Evolutionary conservation across 305 asterid species (phyloP), one percentile per base, ranked within the genome.

Genomic region (Fraxinus sp.): DNA sequence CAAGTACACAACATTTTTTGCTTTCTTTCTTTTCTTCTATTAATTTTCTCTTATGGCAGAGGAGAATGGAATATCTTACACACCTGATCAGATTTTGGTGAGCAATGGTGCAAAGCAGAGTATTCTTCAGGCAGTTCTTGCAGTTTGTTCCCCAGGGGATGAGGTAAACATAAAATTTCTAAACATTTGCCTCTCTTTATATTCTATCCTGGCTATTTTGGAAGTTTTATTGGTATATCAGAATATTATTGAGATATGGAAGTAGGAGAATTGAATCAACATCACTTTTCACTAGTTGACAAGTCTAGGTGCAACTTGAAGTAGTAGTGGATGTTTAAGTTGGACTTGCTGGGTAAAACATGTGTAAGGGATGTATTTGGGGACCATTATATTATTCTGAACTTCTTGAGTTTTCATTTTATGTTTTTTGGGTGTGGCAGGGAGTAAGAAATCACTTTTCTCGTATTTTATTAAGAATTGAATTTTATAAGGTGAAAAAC

Each of bases 11-110:
- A 59, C 87, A 7, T 9, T 4, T 79, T 37, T 24, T 28, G 13
- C 74, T 68, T 28, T 11, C 36, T 68, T 35, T 82, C 28, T 57
- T 83, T 16, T 72, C 8, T 30, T 71, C 7, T 41, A 75, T 68
- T 73, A 62, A 74, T 35, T 73, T 82, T 81, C 52, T 79, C 79
- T 8, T 26, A 64, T 79, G 83, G 78, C 88, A 96, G 99, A 93
- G 97, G 99, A 96, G 88, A 96, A 96, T 35, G 94, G 94, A 72
- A 35, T 96, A 85, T 87, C 92, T 44, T 96, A 92, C 87, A 87
- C 92, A 14, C 97, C 98, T 36, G 98, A 94, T 81, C 95, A 96
- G 89, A 89, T 96, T 86, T 79, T 96, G 92, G 98, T 96, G 72
- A 94, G 99, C 82, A 96, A 96, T 86, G 94, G 92, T 20, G 92